These are phyloP conservation scores for Blastocystis sp. DNA, from an alignment of 352 stramenopile species.

Conservation along the genomic window DNA sequence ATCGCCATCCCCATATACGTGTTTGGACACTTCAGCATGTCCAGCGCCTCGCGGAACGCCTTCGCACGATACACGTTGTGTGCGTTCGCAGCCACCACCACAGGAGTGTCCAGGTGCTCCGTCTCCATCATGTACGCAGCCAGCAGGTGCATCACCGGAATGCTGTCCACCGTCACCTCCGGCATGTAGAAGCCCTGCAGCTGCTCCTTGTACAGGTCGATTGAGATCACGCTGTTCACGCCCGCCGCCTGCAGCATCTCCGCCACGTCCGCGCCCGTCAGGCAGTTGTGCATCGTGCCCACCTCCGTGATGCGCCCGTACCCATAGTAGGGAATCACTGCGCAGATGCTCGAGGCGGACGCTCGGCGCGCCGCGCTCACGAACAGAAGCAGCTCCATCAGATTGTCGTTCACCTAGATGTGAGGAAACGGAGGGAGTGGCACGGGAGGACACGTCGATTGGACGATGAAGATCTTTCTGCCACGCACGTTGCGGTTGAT, in stretches of 20 bases:
- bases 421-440: neutral
- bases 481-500: slow-evolving; percentile 61
- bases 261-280: slow-evolving; percentile 68
- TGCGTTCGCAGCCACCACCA: slow-evolving; percentile 36
- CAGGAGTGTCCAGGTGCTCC: slow-evolving; percentile 16
- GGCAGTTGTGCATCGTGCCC: slow-evolving; percentile 45
- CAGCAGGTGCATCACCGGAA: slow-evolving; percentile 50
- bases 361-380: slow-evolving; percentile 63
- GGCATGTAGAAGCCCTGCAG: slow-evolving; percentile 54
- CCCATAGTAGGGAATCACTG: slow-evolving; percentile 76
- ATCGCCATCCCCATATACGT: slow-evolving; percentile 49
- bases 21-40: slow-evolving; percentile 37
- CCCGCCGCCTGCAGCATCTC: slow-evolving; percentile 71
- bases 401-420: slow-evolving; percentile 62
- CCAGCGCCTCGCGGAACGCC: slow-evolving; percentile 31
- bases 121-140: slow-evolving; percentile 56
- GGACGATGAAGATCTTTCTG: slow-evolving; percentile 61
- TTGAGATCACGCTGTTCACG: slow-evolving; percentile 69
- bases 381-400: slow-evolving; percentile 74
- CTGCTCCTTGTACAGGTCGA: slow-evolving; percentile 70
- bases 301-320: slow-evolving; percentile 62
- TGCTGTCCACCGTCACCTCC: slow-evolving; percentile 27
- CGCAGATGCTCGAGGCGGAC: slow-evolving; percentile 69
- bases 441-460: slow-evolving; percentile 60
- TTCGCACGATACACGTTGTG: slow-evolving; percentile 53